Percentiles rank a stretch among this genome's conserved stretches.
phyloP scores from a whole-genome alignment of 2,329 filamentous ascomycete genomes.

The Esteya vermicola region DNA sequence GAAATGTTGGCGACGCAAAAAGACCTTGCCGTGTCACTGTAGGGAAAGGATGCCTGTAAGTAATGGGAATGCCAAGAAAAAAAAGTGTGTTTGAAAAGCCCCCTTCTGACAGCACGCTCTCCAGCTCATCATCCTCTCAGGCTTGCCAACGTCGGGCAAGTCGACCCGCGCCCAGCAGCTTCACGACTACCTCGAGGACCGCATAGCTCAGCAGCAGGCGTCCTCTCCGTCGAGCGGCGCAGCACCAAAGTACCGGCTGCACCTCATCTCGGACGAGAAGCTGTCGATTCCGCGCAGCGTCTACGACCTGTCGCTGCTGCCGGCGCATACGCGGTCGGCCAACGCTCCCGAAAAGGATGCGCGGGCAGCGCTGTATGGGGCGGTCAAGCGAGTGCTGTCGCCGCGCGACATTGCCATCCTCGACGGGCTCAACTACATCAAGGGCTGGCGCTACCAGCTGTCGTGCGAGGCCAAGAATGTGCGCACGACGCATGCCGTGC shows the following conservation, averaged over 20 bases:
- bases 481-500: slow-evolving; percentile 59
- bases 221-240: slow-evolving; percentile 8
- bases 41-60: no score
- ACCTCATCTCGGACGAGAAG: slow-evolving; percentile 60
- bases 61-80: no score
- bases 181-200: slow-evolving; percentile 45
- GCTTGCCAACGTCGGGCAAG: slow-evolving; percentile 55
- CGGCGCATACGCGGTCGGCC: slow-evolving; percentile 51
- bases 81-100: no score
- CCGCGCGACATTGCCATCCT: slow-evolving; percentile 65
- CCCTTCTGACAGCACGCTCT: no score
- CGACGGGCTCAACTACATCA: slow-evolving; percentile 77
- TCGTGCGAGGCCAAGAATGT: slow-evolving; percentile 74
- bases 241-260: slow-evolving; percentile 42
- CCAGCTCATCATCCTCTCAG: slow-evolving; percentile 53
- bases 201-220: slow-evolving; percentile 26
- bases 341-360: slow-evolving; percentile 71
- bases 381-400: slow-evolving; percentile 62
- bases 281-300: slow-evolving; percentile 56
- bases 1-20: no score
- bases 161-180: slow-evolving; percentile 54
- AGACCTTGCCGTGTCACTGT: no score
- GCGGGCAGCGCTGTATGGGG: slow-evolving; percentile 59
- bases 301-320: slow-evolving; percentile 48
- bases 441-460: slow-evolving; percentile 77